A percentile compares a stretch with the other conserved stretches of the same genome.
phyloP scores from a whole-genome alignment of 331 rosid genomes.

The Rhamnella rubrinervis region DNA sequence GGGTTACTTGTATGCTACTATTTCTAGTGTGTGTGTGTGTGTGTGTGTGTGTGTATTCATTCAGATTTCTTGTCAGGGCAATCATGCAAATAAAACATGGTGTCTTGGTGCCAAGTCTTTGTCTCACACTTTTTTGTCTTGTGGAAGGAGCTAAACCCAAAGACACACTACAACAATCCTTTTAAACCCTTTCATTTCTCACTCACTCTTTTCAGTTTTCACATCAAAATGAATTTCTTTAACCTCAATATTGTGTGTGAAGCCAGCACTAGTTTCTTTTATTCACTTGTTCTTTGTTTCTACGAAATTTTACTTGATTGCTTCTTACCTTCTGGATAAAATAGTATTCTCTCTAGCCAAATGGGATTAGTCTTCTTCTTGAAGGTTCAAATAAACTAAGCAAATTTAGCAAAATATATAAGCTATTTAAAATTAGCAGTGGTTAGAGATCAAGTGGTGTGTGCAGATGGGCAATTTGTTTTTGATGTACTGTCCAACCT shows the following conservation, averaged over 20 bases:
- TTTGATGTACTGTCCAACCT: neutral
- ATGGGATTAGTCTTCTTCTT: constrained; percentile 6
- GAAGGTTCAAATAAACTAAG: neutral
- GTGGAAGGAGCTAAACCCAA: constrained; percentile 23
- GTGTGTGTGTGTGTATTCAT: neutral
- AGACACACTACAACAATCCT: constrained; percentile 7
- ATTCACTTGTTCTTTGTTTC: neutral
- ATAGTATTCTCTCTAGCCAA: constrained; percentile 4
- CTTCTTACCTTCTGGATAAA: constrained; percentile 5
- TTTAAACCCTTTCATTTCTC: neutral
- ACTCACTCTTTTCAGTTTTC: neutral
- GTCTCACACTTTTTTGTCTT: constrained; percentile 36
- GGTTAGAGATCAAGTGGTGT: neutral
- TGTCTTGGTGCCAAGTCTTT: constrained; percentile 48
- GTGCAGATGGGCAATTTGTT: neutral
- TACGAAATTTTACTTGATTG: neutral
- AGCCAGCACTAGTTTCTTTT: neutral
- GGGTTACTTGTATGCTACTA: constrained; percentile 35
- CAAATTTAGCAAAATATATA: neutral
- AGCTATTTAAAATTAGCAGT: neutral
- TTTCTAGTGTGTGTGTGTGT: constrained; percentile 11
- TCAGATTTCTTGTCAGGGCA: constrained; percentile 30
- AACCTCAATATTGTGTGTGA: neutral
- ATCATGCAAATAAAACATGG: constrained; percentile 45
- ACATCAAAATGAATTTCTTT: neutral